phyloP scores from a whole-genome alignment of 495 filamentous ascomycete species.

The Cercophora sp. region DNA sequence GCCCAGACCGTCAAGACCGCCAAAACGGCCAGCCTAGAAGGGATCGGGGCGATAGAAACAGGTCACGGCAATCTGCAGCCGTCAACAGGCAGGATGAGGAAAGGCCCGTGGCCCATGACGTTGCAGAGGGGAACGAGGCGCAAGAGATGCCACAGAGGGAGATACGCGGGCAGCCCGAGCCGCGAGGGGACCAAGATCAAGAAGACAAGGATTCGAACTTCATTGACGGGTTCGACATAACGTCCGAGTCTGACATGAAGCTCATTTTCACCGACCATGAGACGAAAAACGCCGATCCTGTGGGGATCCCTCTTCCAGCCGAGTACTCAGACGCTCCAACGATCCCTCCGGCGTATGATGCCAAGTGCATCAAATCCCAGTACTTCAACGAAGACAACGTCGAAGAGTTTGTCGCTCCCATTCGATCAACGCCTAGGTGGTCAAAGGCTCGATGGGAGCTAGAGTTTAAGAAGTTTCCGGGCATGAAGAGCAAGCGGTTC shows the following conservation, averaged over 20 bases:
- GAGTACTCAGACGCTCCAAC: constrained; percentile 41
- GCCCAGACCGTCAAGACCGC: not conserved
- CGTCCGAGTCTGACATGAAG: constrained; percentile 37
- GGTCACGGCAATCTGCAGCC: too few species aligned
- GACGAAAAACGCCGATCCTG: constrained; percentile 38
- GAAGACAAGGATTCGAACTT: too few species aligned
- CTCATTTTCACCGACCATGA: constrained; percentile 34
- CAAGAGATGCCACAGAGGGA: too few species aligned
- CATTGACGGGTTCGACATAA: too few species aligned
- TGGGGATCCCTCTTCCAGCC: constrained; percentile 37
- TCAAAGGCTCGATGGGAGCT: constrained; percentile 43
- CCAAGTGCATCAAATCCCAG: constrained; percentile 41
- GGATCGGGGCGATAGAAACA: too few species aligned
- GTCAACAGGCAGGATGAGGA: too few species aligned
- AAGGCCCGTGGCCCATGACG: constrained; percentile 13
- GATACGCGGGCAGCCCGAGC: too few species aligned
- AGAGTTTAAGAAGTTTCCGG: constrained; percentile 32
- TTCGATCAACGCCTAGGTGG: constrained; percentile 44
- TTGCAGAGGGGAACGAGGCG: too few species aligned
- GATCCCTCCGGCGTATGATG: constrained; percentile 43
- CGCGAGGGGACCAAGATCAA: too few species aligned
- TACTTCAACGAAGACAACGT: constrained; percentile 45
- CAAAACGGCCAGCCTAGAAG: not conserved
- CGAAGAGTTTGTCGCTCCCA: constrained; percentile 38
- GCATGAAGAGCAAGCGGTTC: constrained; percentile 28